phyloP scores from a whole-genome alignment of 257 asterid species.

The Solanum medicagineum region DNA sequence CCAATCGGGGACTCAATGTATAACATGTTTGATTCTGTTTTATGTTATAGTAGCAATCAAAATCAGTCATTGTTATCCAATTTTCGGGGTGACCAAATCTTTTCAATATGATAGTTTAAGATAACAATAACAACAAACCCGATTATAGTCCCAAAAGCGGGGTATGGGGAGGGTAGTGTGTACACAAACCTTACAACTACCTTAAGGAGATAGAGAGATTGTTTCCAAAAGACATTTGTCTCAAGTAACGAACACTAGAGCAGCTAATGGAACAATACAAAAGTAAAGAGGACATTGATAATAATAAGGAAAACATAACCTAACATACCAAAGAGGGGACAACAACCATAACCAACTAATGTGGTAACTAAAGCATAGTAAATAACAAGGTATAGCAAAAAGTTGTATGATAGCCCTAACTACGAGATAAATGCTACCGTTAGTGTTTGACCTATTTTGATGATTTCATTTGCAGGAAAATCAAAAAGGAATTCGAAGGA shows the following conservation, averaged over 20 bases:
- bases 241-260: no score
- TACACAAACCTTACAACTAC: background rate
- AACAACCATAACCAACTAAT: background rate
- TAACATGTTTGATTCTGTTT: slow-evolving; percentile 19
- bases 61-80: background rate
- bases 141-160: background rate
- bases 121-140: background rate
- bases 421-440: background rate
- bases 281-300: background rate
- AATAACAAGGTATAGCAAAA: no score
- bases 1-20: slow-evolving; percentile 19
- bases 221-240: background rate
- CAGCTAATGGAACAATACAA: background rate
- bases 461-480: no score
- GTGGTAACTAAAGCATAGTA: background rate
- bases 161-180: fast-evolving
- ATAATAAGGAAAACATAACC: background rate
- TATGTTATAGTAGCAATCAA: background rate
- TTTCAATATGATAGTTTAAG: background rate
- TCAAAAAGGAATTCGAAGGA: no score
- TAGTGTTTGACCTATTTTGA: no score
- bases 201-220: background rate
- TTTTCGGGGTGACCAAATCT: background rate
- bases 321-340: background rate
- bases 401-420: background rate